Base-by-base conservation (phyloP, 2,329 filamentous ascomycete genomes). In the Pseudophaeomoniella oleicola region DNA sequence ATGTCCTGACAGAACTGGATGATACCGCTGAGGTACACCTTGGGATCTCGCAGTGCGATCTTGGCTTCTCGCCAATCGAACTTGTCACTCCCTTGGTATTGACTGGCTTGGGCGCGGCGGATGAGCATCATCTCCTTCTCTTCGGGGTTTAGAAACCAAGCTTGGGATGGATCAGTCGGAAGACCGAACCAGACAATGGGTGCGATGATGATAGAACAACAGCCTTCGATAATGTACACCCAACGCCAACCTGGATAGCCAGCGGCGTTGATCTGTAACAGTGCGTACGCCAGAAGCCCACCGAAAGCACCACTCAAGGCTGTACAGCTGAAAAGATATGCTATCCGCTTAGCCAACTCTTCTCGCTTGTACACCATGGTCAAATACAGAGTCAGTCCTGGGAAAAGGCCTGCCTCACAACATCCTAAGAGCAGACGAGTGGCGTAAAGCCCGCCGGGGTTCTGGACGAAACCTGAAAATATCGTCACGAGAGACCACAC, bases 1-100 rank as follows among this genome's bases (percentile, higher is more conserved):
- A 67, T 65, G 39, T 69, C 64, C 39, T 66, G 61, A 35, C 64
- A 69, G 47, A 72, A 70, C 33, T 70, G 66, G 13, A 66, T 66
- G 16, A 52, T 41, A 4, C 59, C 63, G 39, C 60, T 68, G 32
- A 72, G 50, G 38, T 64, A 67, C 2, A 71, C 47, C 44, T 73
- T 74, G 1, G 63, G 62, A 39, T 74, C 71, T 10, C 48, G 52
- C 5, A 69, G 40, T 0, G 60, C 65, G 15, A 62, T 63, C 30
- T 50, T 51, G 35, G 73, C 56, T 45, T 73, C 67, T 4, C 54
- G 51, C 66, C 63, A 69, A 39, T 55, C 59, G 39, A 72, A 71
- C 12, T 65, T 50, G 3, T 65, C 63, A 27, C 53, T 58, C 22
- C 68, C 65, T 57, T 66, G 65, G 40, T 72, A 72, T 35, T 60